Percentiles rank a stretch among this genome's conserved stretches.
These are phyloP conservation scores for Brassica balearica DNA, from an alignment of 441 rosid species.

Conservation along the genomic window DNA sequence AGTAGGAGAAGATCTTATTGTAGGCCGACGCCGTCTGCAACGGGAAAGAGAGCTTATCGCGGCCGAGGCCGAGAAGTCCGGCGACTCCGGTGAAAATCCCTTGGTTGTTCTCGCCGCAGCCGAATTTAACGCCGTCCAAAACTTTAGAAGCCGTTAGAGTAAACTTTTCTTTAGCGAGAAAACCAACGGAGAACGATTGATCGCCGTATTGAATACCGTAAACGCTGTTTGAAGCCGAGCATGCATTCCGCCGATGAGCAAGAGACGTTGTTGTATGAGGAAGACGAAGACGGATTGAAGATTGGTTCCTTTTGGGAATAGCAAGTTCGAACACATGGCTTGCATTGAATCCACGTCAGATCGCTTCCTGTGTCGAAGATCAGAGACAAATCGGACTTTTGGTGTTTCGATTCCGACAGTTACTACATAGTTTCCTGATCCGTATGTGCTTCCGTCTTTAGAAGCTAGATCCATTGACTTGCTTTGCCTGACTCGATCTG, in stretches of 20 bases:
- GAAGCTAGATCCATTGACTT: slow-evolving; percentile 52
- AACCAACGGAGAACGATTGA: slow-evolving; percentile 64
- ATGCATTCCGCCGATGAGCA: slow-evolving; percentile 53
- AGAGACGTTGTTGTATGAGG: slow-evolving; percentile 57
- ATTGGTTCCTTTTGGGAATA: slow-evolving; percentile 57
- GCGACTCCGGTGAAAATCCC: slow-evolving; percentile 77
- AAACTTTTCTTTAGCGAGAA: slow-evolving; percentile 65
- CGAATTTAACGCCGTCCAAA: slow-evolving; percentile 58
- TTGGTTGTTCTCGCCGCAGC: slow-evolving; percentile 73
- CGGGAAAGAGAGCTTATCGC: slow-evolving; percentile 63
- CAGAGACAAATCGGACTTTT: slow-evolving; percentile 45
- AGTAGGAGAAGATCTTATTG: slow-evolving; percentile 76
- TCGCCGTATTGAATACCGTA: slow-evolving; percentile 82
- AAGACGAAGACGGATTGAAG: slow-evolving; percentile 54
- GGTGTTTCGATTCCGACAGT: slow-evolving; percentile 71
- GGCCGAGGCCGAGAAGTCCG: slow-evolving; percentile 83
- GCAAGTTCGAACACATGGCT: slow-evolving; percentile 61
- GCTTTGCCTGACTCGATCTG: slow-evolving; percentile 19
- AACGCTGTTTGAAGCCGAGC: slow-evolving; percentile 63
- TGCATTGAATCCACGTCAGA: slow-evolving; percentile 50
- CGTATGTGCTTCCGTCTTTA: slow-evolving; percentile 57
- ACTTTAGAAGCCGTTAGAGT: slow-evolving; percentile 55
- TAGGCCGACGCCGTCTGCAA: slow-evolving; percentile 67
- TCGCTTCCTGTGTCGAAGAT: slow-evolving; percentile 67
- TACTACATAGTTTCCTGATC: slow-evolving; percentile 66